Evolutionary conservation across 2,329 filamentous ascomycete genomes (phyloP).

Genomic region (Hypomyces perniciosus): DNA sequence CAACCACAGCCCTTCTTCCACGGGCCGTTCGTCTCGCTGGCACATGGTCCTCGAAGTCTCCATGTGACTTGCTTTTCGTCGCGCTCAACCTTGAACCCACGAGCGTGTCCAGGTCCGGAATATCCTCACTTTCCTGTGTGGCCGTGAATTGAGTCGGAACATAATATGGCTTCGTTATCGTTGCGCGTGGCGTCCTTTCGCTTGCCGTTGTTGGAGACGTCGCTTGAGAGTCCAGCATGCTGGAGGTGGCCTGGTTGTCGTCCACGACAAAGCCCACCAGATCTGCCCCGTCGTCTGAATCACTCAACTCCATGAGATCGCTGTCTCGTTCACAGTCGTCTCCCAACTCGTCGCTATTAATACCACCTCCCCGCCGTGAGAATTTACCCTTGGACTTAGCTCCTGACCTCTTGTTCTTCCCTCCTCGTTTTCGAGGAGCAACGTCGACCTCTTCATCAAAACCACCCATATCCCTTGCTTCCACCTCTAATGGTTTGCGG

Average conservation of each 20-base stretch:
- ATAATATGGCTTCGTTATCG: conserved; percentile 28
- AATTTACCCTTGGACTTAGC: conserved; percentile 18
- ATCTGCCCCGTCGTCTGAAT: conserved; percentile 44
- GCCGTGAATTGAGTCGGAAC: conserved; percentile 33
- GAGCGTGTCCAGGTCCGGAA: conserved; percentile 30
- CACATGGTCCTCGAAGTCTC: conserved; percentile 16
- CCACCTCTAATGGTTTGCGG: conserved; percentile 2
- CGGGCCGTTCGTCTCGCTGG: conserved; percentile 18
- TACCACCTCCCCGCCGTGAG: conserved; percentile 22
- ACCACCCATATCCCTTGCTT: conserved; percentile 18
- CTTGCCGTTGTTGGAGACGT: conserved; percentile 22
- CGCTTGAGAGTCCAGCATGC: conserved; percentile 27
- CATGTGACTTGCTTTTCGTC: background rate
- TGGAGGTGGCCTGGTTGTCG: conserved; percentile 38
- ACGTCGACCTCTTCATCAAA: conserved; percentile 14
- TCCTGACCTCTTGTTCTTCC: conserved; percentile 18
- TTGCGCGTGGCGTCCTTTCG: conserved; percentile 15
- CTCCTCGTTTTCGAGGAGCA: conserved; percentile 3
- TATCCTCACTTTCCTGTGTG: conserved; percentile 37
- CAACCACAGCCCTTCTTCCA: conserved; percentile 20
- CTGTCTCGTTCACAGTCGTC: conserved; percentile 48
- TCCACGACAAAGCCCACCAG: conserved; percentile 52
- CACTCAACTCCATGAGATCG: conserved; percentile 40
- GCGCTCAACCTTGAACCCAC: conserved; percentile 14
- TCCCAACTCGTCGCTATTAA: conserved; percentile 42